Percentiles rank a stretch among this genome's conserved stretches.
These are phyloP conservation scores for Leptoxyphium fumago DNA, from an alignment of 2,329 filamentous ascomycete species.

Conservation along the genomic window DNA sequence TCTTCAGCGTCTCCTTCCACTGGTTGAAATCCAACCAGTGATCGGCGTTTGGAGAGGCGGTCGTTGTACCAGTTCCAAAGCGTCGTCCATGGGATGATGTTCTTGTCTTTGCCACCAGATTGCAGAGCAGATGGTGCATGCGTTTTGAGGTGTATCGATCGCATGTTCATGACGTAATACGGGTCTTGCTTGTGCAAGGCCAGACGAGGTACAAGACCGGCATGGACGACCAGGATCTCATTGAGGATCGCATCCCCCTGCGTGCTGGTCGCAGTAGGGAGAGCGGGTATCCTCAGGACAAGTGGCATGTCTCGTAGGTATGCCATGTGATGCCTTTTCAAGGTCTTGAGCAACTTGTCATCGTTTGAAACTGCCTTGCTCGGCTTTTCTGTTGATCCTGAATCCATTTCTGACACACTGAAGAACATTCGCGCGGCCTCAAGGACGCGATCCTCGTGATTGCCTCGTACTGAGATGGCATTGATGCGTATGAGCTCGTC, in stretches of 20 bases:
- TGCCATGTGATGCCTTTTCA: slow-evolving; percentile 16
- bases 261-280: slow-evolving; percentile 9
- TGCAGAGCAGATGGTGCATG: slow-evolving; percentile 37
- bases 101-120: slow-evolving; percentile 6
- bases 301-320: slow-evolving; percentile 22
- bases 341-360: slow-evolving; percentile 11
- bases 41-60: slow-evolving; percentile 11
- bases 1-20: slow-evolving; percentile 4
- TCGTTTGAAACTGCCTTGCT: slow-evolving; percentile 9
- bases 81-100: slow-evolving; percentile 15
- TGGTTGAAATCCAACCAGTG: slow-evolving; percentile 7
- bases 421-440: slow-evolving; percentile 22
- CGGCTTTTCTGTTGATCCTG: background rate
- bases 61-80: slow-evolving; percentile 22
- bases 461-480: slow-evolving; percentile 75
- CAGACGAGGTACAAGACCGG: slow-evolving; percentile 65
- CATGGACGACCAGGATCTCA: slow-evolving; percentile 62
- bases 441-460: slow-evolving; percentile 83
- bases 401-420: slow-evolving; percentile 1
- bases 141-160: slow-evolving; percentile 53
- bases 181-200: slow-evolving; percentile 58
- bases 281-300: slow-evolving; percentile 20
- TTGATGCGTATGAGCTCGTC: slow-evolving; percentile 56
- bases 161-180: slow-evolving; percentile 82
- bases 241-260: slow-evolving; percentile 45